Percentiles rank a stretch among this genome's conserved stretches.
Conservation (phyloP, 139 green algal species). For the Chlamydomonas sp. region DNA sequence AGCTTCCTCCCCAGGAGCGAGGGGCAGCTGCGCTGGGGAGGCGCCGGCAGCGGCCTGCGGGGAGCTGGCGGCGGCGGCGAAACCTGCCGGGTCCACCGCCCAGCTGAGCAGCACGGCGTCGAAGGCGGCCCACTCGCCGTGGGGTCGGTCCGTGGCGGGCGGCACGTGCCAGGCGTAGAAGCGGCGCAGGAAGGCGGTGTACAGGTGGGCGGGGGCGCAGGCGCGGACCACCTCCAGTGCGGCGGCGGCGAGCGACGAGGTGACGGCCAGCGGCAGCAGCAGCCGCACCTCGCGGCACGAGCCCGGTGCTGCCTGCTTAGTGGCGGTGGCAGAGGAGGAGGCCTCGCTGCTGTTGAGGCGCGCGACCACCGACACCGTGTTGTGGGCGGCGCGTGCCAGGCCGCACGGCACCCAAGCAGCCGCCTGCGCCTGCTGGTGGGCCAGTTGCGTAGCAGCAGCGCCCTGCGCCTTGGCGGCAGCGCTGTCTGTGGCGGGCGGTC, state of each 20-base stretch:
- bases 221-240: slow-evolving; percentile 60
- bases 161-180: slow-evolving; percentile 49
- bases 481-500: too few relatives aligned
- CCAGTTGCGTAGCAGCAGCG: too few relatives aligned
- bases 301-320: slow-evolving; percentile 33
- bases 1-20: not conserved
- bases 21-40: not conserved
- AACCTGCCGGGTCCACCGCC: slow-evolving; percentile 37
- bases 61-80: not conserved
- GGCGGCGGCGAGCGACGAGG: slow-evolving; percentile 38
- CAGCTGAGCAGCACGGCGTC: slow-evolving; percentile 47
- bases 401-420: too few relatives aligned
- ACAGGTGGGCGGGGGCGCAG: slow-evolving; percentile 44
- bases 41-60: not conserved
- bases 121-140: slow-evolving; percentile 47
- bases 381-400: too few relatives aligned
- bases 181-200: slow-evolving; percentile 44
- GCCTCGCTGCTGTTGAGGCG: too few relatives aligned
- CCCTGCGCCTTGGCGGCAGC: too few relatives aligned
- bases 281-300: slow-evolving; percentile 43
- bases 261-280: slow-evolving; percentile 50
- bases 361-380: too few relatives aligned
- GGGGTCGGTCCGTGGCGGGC: not conserved
- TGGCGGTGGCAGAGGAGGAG: not conserved
- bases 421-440: too few relatives aligned